Percentiles rank a stretch among this genome's conserved stretches.
Conservation (phyloP, 116 monocot genomes). For the Posidonia oceanica region DNA sequence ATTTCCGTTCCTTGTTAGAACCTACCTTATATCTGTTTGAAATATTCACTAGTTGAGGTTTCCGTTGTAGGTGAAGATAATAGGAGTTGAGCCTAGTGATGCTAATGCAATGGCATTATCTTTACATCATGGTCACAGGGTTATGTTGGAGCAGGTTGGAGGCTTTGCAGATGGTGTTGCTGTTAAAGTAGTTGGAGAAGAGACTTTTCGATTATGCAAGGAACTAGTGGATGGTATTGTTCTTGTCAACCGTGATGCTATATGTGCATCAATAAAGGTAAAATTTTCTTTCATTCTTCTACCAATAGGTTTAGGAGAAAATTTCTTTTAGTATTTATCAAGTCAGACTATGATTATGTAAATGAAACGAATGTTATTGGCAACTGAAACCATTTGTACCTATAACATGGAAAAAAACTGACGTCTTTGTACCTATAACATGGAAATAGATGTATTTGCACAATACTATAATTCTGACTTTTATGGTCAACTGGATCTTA, state of each 20-base stretch:
- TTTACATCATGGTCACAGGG: slow-evolving; percentile 70
- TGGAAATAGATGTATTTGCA: too few relatives aligned
- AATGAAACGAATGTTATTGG: too few relatives aligned
- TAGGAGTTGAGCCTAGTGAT: slow-evolving; percentile 87
- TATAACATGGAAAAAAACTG: too few relatives aligned
- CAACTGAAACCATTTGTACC: too few relatives aligned
- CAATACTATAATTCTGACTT: too few relatives aligned
- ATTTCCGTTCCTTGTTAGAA: not conserved
- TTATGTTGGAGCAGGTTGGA: slow-evolving; percentile 87
- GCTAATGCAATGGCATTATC: slow-evolving; percentile 96
- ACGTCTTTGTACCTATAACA: too few relatives aligned
- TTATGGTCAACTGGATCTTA: too few relatives aligned
- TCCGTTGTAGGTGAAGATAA: slow-evolving; percentile 57
- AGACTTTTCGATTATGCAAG: slow-evolving; percentile 71
- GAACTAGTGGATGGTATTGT: slow-evolving; percentile 81
- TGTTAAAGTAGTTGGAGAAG: slow-evolving; percentile 81
- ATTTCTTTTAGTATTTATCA: too few relatives aligned
- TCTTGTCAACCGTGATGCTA: slow-evolving; percentile 88
- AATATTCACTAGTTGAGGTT: not conserved
- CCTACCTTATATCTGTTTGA: not conserved
- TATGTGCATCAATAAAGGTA: slow-evolving; percentile 96
- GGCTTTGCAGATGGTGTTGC: slow-evolving; percentile 98
- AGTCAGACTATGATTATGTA: too few relatives aligned
- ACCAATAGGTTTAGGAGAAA: too few relatives aligned
- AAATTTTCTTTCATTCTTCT: not conserved